Percentiles rank a stretch among this genome's conserved stretches.
These are phyloP conservation scores for Striga asiatica DNA, from an alignment of 257 asterid genomes.

Conservation along the genomic window DNA sequence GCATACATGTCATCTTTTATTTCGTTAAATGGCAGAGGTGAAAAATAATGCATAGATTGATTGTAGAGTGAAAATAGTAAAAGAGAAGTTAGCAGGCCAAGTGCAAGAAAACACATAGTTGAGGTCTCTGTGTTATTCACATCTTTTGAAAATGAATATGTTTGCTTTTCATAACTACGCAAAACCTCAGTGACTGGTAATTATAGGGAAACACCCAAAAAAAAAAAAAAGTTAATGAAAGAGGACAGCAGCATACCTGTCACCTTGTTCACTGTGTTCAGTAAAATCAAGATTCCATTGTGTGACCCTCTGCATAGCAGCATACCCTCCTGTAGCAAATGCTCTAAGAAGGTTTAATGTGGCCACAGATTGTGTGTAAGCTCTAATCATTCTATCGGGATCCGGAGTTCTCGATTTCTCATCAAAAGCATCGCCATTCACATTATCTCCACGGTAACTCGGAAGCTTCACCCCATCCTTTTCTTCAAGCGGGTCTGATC, in stretches of 20 bases:
- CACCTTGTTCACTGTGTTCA: slow-evolving; percentile 59
- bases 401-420: slow-evolving; percentile 53
- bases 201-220: neutral
- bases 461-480: slow-evolving; percentile 55
- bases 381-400: slow-evolving; percentile 50
- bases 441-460: slow-evolving; percentile 58
- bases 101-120: too few species aligned
- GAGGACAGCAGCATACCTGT: slow-evolving; percentile 25
- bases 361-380: slow-evolving; percentile 55
- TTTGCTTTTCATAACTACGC: neutral
- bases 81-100: too few species aligned
- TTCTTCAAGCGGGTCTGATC: slow-evolving; percentile 52
- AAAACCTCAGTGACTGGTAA: neutral
- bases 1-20: too few species aligned
- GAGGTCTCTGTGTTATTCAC: too few species aligned
- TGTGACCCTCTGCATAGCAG: slow-evolving; percentile 60
- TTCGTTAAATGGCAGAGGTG: too few species aligned
- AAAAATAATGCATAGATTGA: too few species aligned
- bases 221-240: neutral
- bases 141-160: too few species aligned
- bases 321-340: slow-evolving; percentile 63
- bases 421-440: slow-evolving; percentile 49
- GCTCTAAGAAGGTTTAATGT: slow-evolving; percentile 58
- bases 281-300: slow-evolving; percentile 64
- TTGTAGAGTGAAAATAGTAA: too few species aligned